Base-by-base conservation (phyloP, 176 grass and related monocot species). In the Aegilops bicornis region DNA sequence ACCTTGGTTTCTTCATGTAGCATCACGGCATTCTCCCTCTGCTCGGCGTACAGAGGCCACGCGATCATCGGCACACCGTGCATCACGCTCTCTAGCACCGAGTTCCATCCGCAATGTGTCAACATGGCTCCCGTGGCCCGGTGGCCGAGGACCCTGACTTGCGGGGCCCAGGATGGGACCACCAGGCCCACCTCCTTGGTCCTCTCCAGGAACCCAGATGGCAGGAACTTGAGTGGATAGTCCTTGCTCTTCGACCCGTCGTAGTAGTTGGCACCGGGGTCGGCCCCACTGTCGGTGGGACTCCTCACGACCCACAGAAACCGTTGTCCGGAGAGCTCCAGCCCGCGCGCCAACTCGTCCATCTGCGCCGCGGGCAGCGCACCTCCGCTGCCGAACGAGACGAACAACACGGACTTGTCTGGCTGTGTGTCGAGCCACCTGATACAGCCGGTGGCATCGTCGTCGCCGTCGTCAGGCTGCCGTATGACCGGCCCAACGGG, bases 31-130 rank as follows among this genome's bases (percentile, higher is more conserved):
- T 92, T 92, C 84, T 92, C 2, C 4, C 69, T 20, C 23, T 92
- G 91, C 48, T 92, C 91, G 24, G 91, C 91, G 27, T 87, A 87
- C 0, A 90, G 85, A 11, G 88, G 88, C 88, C 91, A 93, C 3
- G 73, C 68, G 25, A 93, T 73, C 82, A 93, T 86, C 2, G 88
- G 88, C 64, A 90, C 85, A 0, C 85, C 85, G 2, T 66, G 80
- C 10, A 39, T 10, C 17, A 93, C 19, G 50, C 85, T 86, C 79
- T 81, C 79, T 0, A 81, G 25, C 16, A 81, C 29, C 10, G 91
- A 93, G 88, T 93, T 93, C 91, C 91, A 93, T 0, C 91, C 91
- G 16, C 91, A 87, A 73, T 93, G 91, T 0, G 85, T 87, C 11
- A 77, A 9, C 65, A 93, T 88, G 37, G 85, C 88, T 3, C 40